phyloP scores from a whole-genome alignment of 495 filamentous ascomycete genomes.

The Penicillium macrosclerotiorum region DNA sequence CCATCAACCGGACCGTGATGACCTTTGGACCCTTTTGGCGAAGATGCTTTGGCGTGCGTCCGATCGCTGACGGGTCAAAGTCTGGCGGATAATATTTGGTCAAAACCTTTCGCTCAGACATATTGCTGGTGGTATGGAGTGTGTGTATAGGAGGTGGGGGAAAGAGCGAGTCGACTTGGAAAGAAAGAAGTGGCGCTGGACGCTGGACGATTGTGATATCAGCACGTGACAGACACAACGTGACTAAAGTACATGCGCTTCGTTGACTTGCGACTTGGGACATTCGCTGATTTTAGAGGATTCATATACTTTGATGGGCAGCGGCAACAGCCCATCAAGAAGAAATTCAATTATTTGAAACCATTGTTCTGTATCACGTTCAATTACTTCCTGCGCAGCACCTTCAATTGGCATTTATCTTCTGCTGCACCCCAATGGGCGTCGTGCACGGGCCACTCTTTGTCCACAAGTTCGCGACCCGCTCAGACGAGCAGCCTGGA shows the following conservation, averaged over 20 bases:
- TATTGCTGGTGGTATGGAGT: conserved; percentile 36
- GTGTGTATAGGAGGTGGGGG: background rate
- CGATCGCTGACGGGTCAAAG: conserved; percentile 87
- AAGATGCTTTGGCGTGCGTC: conserved; percentile 65
- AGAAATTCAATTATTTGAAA: too few species aligned
- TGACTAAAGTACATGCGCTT: too few species aligned
- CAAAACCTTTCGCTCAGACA: conserved; percentile 94
- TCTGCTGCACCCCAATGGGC: background rate
- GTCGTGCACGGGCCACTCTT: conserved; percentile 26
- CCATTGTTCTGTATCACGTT: too few species aligned
- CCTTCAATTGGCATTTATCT: background rate
- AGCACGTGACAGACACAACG: conserved; percentile 14
- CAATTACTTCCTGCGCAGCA: too few species aligned
- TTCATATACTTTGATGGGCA: too few species aligned
- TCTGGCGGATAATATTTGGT: conserved; percentile 90
- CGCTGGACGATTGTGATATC: background rate
- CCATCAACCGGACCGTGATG: conserved; percentile 93
- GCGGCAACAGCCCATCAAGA: too few species aligned
- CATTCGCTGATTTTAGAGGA: too few species aligned
- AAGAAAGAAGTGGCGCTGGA: conserved; percentile 1
- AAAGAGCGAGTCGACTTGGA: too few species aligned
- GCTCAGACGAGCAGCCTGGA: conserved; percentile 17
- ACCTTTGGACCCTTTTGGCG: conserved; percentile 66
- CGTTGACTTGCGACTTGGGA: too few species aligned
- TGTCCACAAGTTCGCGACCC: conserved; percentile 24